These are phyloP conservation scores for Nymphaea thermarum DNA, from an alignment of 164 flowering plant species.

Conservation along the genomic window DNA sequence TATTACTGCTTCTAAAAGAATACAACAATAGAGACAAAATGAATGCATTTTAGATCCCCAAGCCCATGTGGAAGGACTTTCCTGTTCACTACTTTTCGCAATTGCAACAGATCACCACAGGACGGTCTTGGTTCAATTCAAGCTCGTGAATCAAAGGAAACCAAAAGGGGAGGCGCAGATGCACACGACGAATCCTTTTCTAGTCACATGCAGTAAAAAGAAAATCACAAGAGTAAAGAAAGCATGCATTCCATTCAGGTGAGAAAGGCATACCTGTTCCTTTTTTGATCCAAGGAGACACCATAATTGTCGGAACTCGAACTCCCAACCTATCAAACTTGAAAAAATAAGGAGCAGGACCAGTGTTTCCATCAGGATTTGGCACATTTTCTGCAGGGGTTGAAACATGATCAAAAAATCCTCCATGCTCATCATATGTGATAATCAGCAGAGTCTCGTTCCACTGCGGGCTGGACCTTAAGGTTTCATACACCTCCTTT, in stretches of 20 bases:
- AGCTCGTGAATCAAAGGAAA: not conserved
- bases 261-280: conserved; percentile 37
- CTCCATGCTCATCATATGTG: conserved; percentile 97
- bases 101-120: not conserved
- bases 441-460: conserved; percentile 71
- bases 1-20: too few relatives aligned
- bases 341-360: conserved; percentile 76
- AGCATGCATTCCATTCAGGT: conserved; percentile 5
- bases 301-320: conserved; percentile 90
- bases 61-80: too few relatives aligned
- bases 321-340: conserved; percentile 86
- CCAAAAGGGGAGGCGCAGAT: not conserved
- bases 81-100: not conserved
- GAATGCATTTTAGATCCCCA: too few relatives aligned
- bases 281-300: conserved; percentile 96
- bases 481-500: conserved; percentile 80
- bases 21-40: too few relatives aligned
- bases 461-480: conserved; percentile 90
- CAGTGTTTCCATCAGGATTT: conserved; percentile 78
- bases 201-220: not conserved
- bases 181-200: not conserved
- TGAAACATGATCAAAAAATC: conserved; percentile 74
- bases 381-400: conserved; percentile 69
- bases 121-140: too few relatives aligned
- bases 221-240: not conserved